Evolutionary conservation across 768 basidiomycete genomes (phyloP), one percentile per base, ranked within the genome.

Genomic region (Symmetrospora coprosmae): DNA sequence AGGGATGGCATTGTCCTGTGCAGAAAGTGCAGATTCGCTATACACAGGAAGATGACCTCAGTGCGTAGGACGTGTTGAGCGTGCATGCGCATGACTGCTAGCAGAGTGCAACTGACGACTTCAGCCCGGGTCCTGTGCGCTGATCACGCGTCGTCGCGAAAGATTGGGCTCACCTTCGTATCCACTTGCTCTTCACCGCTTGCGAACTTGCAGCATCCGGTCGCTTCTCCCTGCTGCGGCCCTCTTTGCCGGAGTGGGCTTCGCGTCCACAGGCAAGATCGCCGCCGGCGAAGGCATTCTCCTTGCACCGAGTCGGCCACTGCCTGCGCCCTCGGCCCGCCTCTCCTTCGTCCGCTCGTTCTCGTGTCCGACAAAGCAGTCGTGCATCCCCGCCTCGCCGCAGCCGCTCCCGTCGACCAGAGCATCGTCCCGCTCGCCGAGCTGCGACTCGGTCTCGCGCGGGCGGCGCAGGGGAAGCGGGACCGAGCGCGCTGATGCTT

Each of bases 341-440:
- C 49, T 58, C 25, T 58, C 55, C 14, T 23, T 19, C 19, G 33
- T 19, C 31, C 37, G 23, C 30, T 58, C 40, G 41, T 16, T 47
- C 43, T 58, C 55, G 13, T 47, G 40, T 16, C 28, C 30, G 13
- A 58, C 55, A 58, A 25, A 45, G 37, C 55, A 58, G 55, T 58
- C 55, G 30, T 58, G 55, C 55, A 58, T 31, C n/a, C 3, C 23
- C 13, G 17, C 30, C 33, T 58, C 55, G 19, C 55, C 40, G 43
- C 55, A 58, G 7, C 46, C 31, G 28, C 23, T 19, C n/a, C 40
- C 27, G 43, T 58, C 41, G 17, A 45, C 55, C 13, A 58, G 55
- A 16, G 9, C 31, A 17, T 43, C 55, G 21, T 58, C 55, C 23
- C 43, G 43, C 35, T 58, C 55, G 23, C 55, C 55, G 9, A 41